A percentile compares a stretch with the other conserved stretches of the same genome.
Evolutionary conservation across 2,329 filamentous ascomycete genomes (phyloP).

Genomic region (Lasiodiplodia sp.): DNA sequence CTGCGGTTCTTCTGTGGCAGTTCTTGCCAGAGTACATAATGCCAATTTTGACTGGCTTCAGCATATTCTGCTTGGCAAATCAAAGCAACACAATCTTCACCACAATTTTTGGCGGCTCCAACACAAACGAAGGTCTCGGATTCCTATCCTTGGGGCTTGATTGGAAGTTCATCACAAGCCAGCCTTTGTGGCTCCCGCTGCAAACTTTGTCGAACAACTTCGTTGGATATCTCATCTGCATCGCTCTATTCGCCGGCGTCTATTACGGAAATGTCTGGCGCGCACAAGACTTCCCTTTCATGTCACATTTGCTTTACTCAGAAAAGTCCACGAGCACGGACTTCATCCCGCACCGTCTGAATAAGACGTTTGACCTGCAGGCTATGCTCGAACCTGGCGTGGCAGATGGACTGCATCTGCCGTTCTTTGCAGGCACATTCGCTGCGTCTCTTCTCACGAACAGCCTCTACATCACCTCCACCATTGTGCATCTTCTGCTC

Average conservation of each 20-base stretch:
- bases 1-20: slow-evolving; percentile 29
- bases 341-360: slow-evolving; percentile 31
- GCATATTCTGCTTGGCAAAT: slow-evolving; percentile 31
- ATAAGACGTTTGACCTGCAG: slow-evolving; percentile 34
- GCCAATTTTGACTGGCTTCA: slow-evolving; percentile 26
- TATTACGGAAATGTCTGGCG: slow-evolving; percentile 56
- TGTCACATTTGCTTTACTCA: slow-evolving; percentile 12
- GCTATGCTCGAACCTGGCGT: slow-evolving; percentile 48
- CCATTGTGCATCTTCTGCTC: slow-evolving; percentile 52
- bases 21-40: slow-evolving; percentile 29
- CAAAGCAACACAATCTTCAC: slow-evolving; percentile 52
- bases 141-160: slow-evolving; percentile 74
- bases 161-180: slow-evolving; percentile 62
- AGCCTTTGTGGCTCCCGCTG: slow-evolving; percentile 47
- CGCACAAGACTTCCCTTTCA: slow-evolving; percentile 44
- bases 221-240: slow-evolving; percentile 49
- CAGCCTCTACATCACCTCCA: slow-evolving; percentile 46
- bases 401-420: slow-evolving; percentile 49
- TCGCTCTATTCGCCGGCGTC: slow-evolving; percentile 47
- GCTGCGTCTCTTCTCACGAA: slow-evolving; percentile 30
- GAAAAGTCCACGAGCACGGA: slow-evolving; percentile 40
- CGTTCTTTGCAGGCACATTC: slow-evolving; percentile 48
- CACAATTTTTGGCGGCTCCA: slow-evolving; percentile 59
- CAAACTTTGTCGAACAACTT: slow-evolving; percentile 34
- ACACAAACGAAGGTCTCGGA: slow-evolving; percentile 55